phyloP scores from a whole-genome alignment of 257 asterid species.

The Ligustrum vulgare region DNA sequence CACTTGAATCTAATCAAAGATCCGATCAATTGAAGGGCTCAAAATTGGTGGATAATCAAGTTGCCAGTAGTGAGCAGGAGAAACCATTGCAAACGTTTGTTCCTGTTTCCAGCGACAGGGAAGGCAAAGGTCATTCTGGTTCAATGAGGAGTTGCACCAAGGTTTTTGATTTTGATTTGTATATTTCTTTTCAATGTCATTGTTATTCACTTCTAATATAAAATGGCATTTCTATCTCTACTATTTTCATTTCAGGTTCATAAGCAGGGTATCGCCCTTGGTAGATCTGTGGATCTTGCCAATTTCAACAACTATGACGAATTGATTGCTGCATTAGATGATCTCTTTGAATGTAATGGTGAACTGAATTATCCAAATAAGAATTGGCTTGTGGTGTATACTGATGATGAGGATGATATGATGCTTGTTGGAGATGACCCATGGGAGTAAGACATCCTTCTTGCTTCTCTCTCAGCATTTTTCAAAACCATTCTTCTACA shows the following conservation, averaged over 20 bases:
- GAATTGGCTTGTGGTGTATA: conserved; percentile 89
- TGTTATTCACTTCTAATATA: too few species aligned
- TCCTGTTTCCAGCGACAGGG: conserved; percentile 47
- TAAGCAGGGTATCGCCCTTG: conserved; percentile 92
- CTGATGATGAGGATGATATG: conserved; percentile 98
- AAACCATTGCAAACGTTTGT: conserved; percentile 45
- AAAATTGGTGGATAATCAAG: conserved; percentile 50
- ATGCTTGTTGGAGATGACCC: conserved; percentile 99
- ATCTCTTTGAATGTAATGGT: conserved; percentile 79
- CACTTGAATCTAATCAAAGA: conserved; percentile 49
- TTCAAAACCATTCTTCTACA: too few species aligned
- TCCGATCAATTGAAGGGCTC: conserved; percentile 59
- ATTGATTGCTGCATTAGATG: conserved; percentile 71
- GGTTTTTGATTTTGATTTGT: conserved; percentile 39
- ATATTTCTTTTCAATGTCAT: too few species aligned
- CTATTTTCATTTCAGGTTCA: conserved; percentile 62
- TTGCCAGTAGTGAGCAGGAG: conserved; percentile 53
- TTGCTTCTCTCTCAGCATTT: not conserved
- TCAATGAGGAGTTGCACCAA: conserved; percentile 94
- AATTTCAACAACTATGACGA: conserved; percentile 74
- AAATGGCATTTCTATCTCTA: not conserved
- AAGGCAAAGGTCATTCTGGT: conserved; percentile 55
- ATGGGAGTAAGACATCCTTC: conserved; percentile 75
- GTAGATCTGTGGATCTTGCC: conserved; percentile 93
- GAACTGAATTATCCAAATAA: conserved; percentile 63